Conservation (phyloP, 768 basidiomycete species). For the Suillus subaureus region DNA sequence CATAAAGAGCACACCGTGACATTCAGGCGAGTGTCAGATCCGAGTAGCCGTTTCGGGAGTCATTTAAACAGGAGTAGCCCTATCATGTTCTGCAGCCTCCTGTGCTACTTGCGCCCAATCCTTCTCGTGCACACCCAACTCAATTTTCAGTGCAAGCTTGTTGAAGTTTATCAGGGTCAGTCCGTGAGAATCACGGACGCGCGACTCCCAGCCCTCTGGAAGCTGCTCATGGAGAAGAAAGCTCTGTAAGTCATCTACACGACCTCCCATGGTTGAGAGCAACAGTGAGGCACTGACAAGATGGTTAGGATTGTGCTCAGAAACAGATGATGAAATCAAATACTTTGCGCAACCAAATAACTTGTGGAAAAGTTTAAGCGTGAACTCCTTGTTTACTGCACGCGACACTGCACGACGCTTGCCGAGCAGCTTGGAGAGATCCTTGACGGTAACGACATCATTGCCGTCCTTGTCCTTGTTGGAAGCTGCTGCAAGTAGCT, state of each 20-base stretch:
- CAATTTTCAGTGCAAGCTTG: background rate
- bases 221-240: background rate
- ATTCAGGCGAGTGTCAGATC: background rate
- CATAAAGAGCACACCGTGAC: background rate
- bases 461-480: background rate
- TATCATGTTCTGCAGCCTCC: background rate
- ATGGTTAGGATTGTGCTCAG: background rate
- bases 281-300: background rate
- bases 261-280: background rate
- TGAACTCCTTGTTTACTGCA: background rate
- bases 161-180: background rate
- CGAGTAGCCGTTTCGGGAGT: background rate
- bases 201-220: background rate
- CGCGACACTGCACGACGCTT: background rate
- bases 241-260: background rate
- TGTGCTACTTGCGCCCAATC: background rate
- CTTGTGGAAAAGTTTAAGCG: background rate
- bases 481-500: background rate
- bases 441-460: background rate
- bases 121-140: background rate
- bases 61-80: background rate
- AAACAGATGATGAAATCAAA: background rate
- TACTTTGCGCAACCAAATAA: constrained; percentile 2
- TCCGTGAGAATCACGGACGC: background rate
- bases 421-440: background rate